These are phyloP conservation scores for Pseudonitzschia pungens DNA, from an alignment of 108 stramenopile species.

Conservation along the genomic window DNA sequence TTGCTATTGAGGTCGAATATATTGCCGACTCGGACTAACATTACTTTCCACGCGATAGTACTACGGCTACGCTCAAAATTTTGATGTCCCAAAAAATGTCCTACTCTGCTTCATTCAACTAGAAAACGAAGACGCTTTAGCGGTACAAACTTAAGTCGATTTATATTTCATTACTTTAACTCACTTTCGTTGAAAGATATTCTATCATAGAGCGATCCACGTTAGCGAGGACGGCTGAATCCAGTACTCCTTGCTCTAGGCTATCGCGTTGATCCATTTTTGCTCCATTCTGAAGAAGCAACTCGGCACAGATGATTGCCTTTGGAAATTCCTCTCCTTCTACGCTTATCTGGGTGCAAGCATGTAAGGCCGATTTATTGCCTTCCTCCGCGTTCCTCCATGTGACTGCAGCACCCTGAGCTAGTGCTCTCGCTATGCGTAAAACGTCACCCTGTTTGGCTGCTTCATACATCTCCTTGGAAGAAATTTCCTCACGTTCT, in stretches of 20 bases:
- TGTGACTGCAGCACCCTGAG: constrained; percentile 73
- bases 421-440: constrained; percentile 59
- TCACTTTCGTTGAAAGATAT: constrained; percentile 54
- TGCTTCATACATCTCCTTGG: constrained; percentile 62
- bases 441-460: constrained; percentile 59
- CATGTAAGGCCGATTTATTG: constrained; percentile 62
- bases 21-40: constrained; percentile 32
- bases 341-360: constrained; percentile 50
- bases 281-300: constrained; percentile 76
- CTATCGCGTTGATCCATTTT: constrained; percentile 63
- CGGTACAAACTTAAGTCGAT: neutral
- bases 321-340: constrained; percentile 48
- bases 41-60: neutral
- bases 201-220: constrained; percentile 75
- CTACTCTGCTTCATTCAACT: neutral
- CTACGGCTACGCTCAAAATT: neutral
- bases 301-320: constrained; percentile 77
- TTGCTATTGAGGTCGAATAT: constrained; percentile 58
- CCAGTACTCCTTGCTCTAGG: constrained; percentile 62
- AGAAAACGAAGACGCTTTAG: neutral
- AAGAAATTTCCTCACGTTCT: constrained; percentile 63
- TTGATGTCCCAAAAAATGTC: neutral
- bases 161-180: constrained; percentile 20
- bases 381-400: constrained; percentile 68
- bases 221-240: constrained; percentile 63